Evolutionary conservation across 495 filamentous ascomycete genomes (phyloP), one percentile per base, ranked within the genome.

Genomic region (Penicillium parvum): DNA sequence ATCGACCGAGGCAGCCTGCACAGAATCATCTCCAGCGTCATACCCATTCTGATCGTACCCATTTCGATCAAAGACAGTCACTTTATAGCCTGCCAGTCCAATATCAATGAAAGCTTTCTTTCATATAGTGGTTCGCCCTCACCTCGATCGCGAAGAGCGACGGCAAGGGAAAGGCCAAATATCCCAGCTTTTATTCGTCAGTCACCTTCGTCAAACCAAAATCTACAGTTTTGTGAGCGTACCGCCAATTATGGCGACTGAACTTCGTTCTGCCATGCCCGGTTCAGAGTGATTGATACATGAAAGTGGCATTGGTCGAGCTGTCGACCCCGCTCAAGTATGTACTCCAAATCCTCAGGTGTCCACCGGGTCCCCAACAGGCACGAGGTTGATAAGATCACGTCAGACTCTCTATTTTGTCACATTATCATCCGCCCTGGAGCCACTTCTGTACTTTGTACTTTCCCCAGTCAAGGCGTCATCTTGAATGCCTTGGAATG

Each of bases 1-100:
- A 26, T 52, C 49, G 2, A 45, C 49, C 4, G 49, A 52, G 25
- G 49, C 49, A 30, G 49, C 49, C 11, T 52, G 49, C 22, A 47
- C 40, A 21, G 37, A 37, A 9, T 47, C 43, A 16, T 35, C 39
- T 18, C 37, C 41, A 23, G 20, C 28, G 40, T 47, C 43, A 10
- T 52, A 52, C 12, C 20, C 32, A 19, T 35, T 43, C 12, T 27
- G 29, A 32, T 52, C 49, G 27, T 52, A 52, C 12, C 41, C 12
- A 22, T 45, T 39, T 15, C 39, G 32, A 7, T 52, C 49, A 10
- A 52, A 52, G 6, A 52, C 49, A 14, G 43, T 40, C 5, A 52
- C 44, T n/a, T 28, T n/a, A 18, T 52, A 41, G n/a, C 29, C 48
- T 51, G n/a, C 5, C 4, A 17, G 16, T 10, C 3, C 12, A n/a